A percentile compares a stretch with the other conserved stretches of the same genome.
phyloP scores from a whole-genome alignment of 2,329 filamentous ascomycete species.

The Rosellinia necatrix region DNA sequence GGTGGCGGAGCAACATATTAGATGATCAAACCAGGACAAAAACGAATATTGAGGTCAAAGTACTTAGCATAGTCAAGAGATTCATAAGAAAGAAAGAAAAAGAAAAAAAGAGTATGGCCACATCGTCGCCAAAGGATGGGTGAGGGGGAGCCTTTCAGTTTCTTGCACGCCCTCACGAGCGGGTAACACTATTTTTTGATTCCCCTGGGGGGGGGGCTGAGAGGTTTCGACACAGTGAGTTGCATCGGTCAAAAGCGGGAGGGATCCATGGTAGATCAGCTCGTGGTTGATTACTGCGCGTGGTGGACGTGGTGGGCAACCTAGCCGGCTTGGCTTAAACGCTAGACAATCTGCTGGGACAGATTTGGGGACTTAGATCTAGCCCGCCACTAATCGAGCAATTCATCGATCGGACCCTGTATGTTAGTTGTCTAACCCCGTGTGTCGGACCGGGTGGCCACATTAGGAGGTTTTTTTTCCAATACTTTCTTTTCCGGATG shows the following conservation, averaged over 20 bases:
- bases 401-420: slow-evolving; percentile 15
- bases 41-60: neutral
- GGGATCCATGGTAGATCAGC: slow-evolving; percentile 38
- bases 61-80: neutral
- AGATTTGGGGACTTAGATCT: slow-evolving; percentile 26
- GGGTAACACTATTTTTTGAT: neutral
- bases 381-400: slow-evolving; percentile 33
- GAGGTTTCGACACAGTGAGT: slow-evolving; percentile 29
- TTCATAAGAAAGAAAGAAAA: neutral
- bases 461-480: neutral
- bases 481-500: neutral
- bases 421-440: slow-evolving; percentile 9
- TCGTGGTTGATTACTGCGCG: slow-evolving; percentile 31
- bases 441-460: slow-evolving; percentile 14
- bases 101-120: no score
- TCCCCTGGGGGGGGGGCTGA: neutral
- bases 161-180: no score
- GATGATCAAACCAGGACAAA: neutral
- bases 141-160: neutral
- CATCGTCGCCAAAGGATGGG: neutral
- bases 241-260: slow-evolving; percentile 30
- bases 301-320: slow-evolving; percentile 26
- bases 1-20: neutral
- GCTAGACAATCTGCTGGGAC: slow-evolving; percentile 34
- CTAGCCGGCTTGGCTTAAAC: slow-evolving; percentile 32